Evolutionary conservation across 1,139 yeast genomes (phyloP).

Genomic region (Martiniozyma asiatica): DNA sequence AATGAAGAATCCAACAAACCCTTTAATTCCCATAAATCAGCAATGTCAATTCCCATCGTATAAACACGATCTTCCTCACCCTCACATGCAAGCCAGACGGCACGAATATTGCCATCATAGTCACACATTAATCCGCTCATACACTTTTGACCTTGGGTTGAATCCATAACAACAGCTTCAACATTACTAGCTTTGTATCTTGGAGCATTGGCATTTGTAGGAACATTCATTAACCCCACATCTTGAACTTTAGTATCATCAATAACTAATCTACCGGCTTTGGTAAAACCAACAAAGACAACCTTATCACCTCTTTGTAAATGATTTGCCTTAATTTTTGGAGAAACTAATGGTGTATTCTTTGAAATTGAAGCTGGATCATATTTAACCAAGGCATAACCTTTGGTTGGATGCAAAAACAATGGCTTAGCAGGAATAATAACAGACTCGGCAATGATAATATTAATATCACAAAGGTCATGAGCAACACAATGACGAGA

Average conservation of each 20-base stretch:
- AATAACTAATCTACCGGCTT: slow-evolving; percentile 55
- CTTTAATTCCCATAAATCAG: slow-evolving; percentile 46
- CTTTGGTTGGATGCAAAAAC: slow-evolving; percentile 80
- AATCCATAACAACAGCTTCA: slow-evolving; percentile 67
- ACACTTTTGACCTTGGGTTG: slow-evolving; percentile 62
- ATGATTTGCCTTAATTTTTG: slow-evolving; percentile 45
- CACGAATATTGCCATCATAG: slow-evolving; percentile 73
- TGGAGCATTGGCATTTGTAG: slow-evolving; percentile 58
- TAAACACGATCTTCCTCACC: slow-evolving; percentile 57
- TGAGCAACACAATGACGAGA: slow-evolving; percentile 76
- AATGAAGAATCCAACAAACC: slow-evolving; percentile 37
- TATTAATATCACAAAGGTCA: slow-evolving; percentile 66
- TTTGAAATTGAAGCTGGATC: too few species aligned
- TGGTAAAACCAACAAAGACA: slow-evolving; percentile 69
- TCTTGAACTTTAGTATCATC: slow-evolving; percentile 72
- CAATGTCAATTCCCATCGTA: slow-evolving; percentile 71
- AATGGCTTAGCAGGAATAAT: slow-evolving; percentile 72
- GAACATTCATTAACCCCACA: slow-evolving; percentile 61
- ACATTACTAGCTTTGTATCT: slow-evolving; percentile 78
- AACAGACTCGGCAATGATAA: slow-evolving; percentile 78
- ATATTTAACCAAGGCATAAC: slow-evolving; percentile 73
- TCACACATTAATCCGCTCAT: slow-evolving; percentile 69
- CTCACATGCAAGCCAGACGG: slow-evolving; percentile 71
- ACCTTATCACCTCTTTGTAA: slow-evolving; percentile 67
- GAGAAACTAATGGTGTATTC: slow-evolving; percentile 52